Evolutionary conservation across 176 grass and related monocot genomes (phyloP).

Genomic region (Bromus sterilis): DNA sequence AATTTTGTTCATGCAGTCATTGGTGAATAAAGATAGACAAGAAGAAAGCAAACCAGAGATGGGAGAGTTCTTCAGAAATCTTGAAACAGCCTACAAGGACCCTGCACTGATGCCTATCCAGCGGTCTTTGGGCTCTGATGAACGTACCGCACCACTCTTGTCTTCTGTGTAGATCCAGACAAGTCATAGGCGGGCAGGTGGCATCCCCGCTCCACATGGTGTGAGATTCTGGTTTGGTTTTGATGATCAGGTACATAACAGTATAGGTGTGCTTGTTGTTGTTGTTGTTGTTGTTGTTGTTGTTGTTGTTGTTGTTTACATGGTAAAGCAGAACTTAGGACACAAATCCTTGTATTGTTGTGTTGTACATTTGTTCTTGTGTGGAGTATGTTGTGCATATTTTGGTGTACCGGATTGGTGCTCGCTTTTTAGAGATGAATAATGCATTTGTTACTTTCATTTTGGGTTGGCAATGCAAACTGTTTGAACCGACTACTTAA

Average conservation of each 20-base stretch:
- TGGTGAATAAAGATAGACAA: slow-evolving; percentile 90
- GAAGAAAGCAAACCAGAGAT: slow-evolving; percentile 61
- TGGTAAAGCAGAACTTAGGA: slow-evolving; percentile 11
- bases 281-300: slow-evolving; percentile 10
- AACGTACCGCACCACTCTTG: slow-evolving; percentile 49
- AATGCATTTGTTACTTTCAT: neutral
- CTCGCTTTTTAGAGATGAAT: neutral
- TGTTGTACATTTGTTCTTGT: neutral
- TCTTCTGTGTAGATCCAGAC: slow-evolving; percentile 26
- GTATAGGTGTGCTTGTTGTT: neutral
- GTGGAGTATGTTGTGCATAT: neutral
- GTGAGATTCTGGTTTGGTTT: slow-evolving; percentile 24
- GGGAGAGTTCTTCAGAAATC: slow-evolving; percentile 59
- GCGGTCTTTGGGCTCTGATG: slow-evolving; percentile 19
- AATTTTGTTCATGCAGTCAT: slow-evolving; percentile 47
- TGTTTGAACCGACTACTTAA: neutral
- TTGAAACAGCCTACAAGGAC: slow-evolving; percentile 53
- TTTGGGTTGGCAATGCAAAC: neutral
- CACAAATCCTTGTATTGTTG: neutral
- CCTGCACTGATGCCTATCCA: slow-evolving; percentile 59
- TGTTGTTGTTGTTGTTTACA: neutral
- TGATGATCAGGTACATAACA: neutral
- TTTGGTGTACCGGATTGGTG: neutral
- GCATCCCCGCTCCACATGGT: neutral
- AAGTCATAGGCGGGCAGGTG: slow-evolving; percentile 7